Base-by-base conservation (phyloP, 495 filamentous ascomycete genomes). In the Aspergillus sclerotiicarbonarius region DNA sequence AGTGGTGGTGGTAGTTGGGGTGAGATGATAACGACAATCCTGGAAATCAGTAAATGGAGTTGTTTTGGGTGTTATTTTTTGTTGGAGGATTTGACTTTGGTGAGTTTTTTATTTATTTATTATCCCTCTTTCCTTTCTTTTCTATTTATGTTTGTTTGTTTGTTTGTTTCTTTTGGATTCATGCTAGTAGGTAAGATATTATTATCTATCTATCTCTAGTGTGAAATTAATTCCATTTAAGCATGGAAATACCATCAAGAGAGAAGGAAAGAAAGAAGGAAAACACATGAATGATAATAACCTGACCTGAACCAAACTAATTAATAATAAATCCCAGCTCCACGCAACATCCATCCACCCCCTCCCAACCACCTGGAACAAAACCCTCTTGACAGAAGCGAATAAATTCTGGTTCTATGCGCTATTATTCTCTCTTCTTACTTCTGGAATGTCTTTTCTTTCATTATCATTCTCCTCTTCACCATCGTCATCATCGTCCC, bases 361-460 rank as follows among this genome's bases (percentile, higher is more conserved):
- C 1, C 62, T 69, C 3, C 39, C 45, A 61, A 0, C 62, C 66
- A 1, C 52, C 67, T 10, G 75, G 71, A 72, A 64, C 71, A 50
- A 60, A 51, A 45, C 51, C 0, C 59, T 75, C 3, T 61, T 71
- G 46, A 51, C 79, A n/a, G 82, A 88, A 61, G 84, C 76, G 4
- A 84, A 87, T 65, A 74, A 80, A 53, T 85, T 87, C 63, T 89
- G 86, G 86, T 82, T 87, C 53, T 82, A 84, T 55, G 76, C 78
- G 0, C 62, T 89, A 4, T 65, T 55, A 8, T 58, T 78, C 30
- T 75, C 74, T 3, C 6, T 78, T 8, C 21, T 62, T 0, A 69
- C 71, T 8, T 52, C 61, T 71, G 2, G 68, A 64, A 53, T 51
- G 48, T 0, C 57, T 75, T 12, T 54, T 71, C 4, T 67, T 66